phyloP scores from a whole-genome alignment of 1,139 yeast species.

The Geotrichum candidum region DNA sequence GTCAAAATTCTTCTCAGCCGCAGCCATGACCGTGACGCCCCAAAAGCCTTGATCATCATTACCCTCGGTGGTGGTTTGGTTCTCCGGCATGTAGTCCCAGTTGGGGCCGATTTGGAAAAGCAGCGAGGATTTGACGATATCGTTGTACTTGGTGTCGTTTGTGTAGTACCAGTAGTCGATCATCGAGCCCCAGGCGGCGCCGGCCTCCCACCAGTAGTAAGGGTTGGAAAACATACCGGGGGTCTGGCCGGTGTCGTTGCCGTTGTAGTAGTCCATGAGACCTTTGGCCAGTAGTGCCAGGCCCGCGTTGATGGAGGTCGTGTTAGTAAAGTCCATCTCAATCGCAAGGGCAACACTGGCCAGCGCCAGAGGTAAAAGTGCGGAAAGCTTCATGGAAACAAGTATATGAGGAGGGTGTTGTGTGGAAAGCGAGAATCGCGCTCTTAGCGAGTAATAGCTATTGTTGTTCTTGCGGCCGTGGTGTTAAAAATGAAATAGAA shows the following conservation, averaged over 20 bases:
- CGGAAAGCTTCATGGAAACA: constrained; percentile 1
- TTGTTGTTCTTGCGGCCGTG: neutral
- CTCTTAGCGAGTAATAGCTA: neutral
- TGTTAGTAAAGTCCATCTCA: constrained; percentile 19
- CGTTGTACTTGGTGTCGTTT: constrained; percentile 54
- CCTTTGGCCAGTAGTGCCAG: constrained; percentile 57
- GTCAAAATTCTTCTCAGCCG: constrained; percentile 73
- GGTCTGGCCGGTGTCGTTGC: constrained; percentile 46
- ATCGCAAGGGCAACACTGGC: neutral
- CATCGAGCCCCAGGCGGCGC: constrained; percentile 80
- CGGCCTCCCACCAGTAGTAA: constrained; percentile 94
- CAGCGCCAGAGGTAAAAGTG: neutral
- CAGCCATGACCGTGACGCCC: constrained; percentile 80
- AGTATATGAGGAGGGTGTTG: neutral
- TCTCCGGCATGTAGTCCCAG: constrained; percentile 66
- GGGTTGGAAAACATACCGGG: constrained; percentile 73
- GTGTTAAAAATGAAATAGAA: neutral
- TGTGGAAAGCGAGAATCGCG: neutral
- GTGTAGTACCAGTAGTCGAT: constrained; percentile 62
- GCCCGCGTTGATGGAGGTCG: constrained; percentile 32
- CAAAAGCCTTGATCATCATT: constrained; percentile 92
- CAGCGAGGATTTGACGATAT: constrained; percentile 51
- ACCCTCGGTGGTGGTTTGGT: constrained; percentile 74
- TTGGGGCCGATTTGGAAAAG: constrained; percentile 61
- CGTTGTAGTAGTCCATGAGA: constrained; percentile 65